These are phyloP conservation scores for Musa beccarii DNA, from an alignment of 176 grass and related monocot genomes.

Conservation along the genomic window DNA sequence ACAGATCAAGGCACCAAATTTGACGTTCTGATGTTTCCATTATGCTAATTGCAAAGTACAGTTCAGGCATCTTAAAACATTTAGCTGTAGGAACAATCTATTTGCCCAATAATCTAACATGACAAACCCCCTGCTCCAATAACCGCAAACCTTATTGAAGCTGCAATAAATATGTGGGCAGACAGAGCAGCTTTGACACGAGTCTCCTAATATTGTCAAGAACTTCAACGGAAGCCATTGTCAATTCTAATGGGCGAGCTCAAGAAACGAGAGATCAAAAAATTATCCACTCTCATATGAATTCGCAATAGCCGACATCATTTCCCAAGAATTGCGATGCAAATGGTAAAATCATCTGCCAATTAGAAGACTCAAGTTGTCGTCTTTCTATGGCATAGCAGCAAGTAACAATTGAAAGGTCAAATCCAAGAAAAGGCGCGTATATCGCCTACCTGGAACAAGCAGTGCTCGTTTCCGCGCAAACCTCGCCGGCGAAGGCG, in stretches of 20 bases:
- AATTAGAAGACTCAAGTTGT: background rate
- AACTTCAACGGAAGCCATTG: background rate
- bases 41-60: no score
- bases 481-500: slow-evolving; percentile 53
- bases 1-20: no score
- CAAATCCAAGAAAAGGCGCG: background rate
- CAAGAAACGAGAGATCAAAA: background rate
- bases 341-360: background rate
- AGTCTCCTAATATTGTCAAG: background rate
- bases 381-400: background rate
- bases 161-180: background rate
- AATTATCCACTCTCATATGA: background rate
- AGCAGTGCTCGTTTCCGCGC: slow-evolving; percentile 66
- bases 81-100: background rate
- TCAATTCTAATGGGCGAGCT: background rate
- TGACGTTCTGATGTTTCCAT: no score
- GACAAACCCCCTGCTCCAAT: background rate
- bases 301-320: no score
- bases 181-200: background rate
- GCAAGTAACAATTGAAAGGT: background rate
- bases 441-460: slow-evolving; percentile 46
- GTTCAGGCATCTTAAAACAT: no score
- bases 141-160: background rate
- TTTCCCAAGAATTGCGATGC: no score
- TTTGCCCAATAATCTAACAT: background rate